Evolutionary conservation across 768 basidiomycete species (phyloP), one percentile per base, ranked within the genome.

Genomic region (Cyclocybe aegerita): DNA sequence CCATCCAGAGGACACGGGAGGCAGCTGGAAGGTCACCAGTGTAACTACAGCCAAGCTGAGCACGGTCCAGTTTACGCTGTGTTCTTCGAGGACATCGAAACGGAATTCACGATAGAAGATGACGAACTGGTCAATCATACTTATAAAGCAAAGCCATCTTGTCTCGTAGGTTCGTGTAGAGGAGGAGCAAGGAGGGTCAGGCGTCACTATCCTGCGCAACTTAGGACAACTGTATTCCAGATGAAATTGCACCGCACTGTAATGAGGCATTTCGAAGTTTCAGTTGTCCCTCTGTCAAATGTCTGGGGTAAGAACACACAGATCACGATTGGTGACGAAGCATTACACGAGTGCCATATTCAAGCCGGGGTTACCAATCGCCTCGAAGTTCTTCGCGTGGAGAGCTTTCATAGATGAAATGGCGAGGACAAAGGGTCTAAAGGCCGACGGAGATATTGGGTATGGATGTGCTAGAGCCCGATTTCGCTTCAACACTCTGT

Each of bases 191-290:
- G 52, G 55, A 77, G 75, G 55, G 52, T 23, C 23, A 23, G 73
- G 71, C 1, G 54, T 83, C 17, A 68, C 53, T 2, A 65, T 81
- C 48, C 65, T 82, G 48, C 81, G 83, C 52, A 81, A 79, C 0
- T 80, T 81, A 0, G 80, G 81, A 23, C 82, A 83, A 1, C 5
- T 23, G 23, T 50, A 82, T 77, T 0, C 81, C 81, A 2, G 82
- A 83, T 63, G 75, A 80, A 55, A 61, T 81, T n/a, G 80, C 79
- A 0, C 54, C 81, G 3, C 83, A 78, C 65, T 78, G 82, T 48
- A 64, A 61, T 9, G 60, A 53, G 5, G 81, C 82, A 46, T 65
- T 62, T 23, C 23, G 1, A 23, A 23, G 23, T 23, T 23, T 23
- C 23, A 23, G 23, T 23, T 23, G 23, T 23, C 23, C 23, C 2